phyloP scores from a whole-genome alignment of 2,329 filamentous ascomycete genomes.

The Pezicula neosporulosa region DNA sequence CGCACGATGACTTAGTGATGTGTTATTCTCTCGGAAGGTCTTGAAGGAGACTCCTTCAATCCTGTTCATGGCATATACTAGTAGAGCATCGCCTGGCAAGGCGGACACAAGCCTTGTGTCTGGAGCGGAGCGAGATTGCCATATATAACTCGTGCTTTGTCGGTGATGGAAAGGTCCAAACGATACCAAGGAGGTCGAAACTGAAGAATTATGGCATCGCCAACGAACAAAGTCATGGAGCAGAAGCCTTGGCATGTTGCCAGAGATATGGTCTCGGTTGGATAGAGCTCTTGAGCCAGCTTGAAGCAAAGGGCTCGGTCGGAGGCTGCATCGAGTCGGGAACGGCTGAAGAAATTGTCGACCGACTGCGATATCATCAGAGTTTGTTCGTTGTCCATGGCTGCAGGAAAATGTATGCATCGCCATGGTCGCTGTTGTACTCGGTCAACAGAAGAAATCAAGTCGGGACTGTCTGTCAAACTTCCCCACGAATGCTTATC shows the following conservation, averaged over 20 bases:
- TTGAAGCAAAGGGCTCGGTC: slow-evolving; percentile 24
- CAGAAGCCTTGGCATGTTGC: slow-evolving; percentile 46
- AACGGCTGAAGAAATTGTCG: slow-evolving; percentile 22
- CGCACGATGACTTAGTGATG: slow-evolving; percentile 16
- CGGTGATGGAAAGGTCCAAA: slow-evolving; percentile 35
- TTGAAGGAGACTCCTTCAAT: slow-evolving; percentile 34
- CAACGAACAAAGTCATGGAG: slow-evolving; percentile 44
- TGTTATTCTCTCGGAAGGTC: slow-evolving; percentile 27
- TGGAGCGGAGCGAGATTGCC: slow-evolving; percentile 43
- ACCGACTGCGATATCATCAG: slow-evolving; percentile 7
- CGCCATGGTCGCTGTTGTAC: neutral
- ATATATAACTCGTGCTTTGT: slow-evolving; percentile 36
- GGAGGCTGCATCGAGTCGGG: slow-evolving; percentile 13
- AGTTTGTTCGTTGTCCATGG: slow-evolving; percentile 1
- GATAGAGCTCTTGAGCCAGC: slow-evolving; percentile 31
- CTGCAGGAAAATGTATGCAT: neutral
- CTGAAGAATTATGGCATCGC: slow-evolving; percentile 39
- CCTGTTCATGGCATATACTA: slow-evolving; percentile 39
- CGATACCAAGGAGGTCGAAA: slow-evolving; percentile 42
- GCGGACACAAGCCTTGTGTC: slow-evolving; percentile 34
- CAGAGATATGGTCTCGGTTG: slow-evolving; percentile 26
- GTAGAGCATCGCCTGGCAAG: slow-evolving; percentile 22
- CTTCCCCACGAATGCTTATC: too few species aligned
- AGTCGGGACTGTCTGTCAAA: neutral
- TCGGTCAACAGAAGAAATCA: neutral